phyloP scores from a whole-genome alignment of 2,329 filamentous ascomycete species.

The Calonectria pauciramosa region DNA sequence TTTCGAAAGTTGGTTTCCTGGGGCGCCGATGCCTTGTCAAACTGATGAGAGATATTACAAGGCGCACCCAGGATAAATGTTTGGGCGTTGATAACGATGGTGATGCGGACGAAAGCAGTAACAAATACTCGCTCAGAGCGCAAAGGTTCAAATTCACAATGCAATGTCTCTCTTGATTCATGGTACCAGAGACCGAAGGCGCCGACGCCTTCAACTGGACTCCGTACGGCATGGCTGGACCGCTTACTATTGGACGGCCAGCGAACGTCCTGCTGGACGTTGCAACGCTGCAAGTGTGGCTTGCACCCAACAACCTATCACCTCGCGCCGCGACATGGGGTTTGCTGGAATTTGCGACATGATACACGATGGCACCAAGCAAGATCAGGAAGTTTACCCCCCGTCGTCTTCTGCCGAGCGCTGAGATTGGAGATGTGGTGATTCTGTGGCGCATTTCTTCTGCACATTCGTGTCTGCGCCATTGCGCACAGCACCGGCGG shows the following conservation, averaged over 20 bases:
- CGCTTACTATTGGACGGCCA: background rate
- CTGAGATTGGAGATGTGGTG: background rate
- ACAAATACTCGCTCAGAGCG: background rate
- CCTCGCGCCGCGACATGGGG: background rate
- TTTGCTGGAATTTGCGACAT: background rate
- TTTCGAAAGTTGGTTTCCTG: background rate
- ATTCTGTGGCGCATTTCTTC: background rate
- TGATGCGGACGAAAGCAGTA: background rate
- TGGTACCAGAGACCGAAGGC: background rate
- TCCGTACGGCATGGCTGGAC: background rate
- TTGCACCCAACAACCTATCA: background rate
- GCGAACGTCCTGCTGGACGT: background rate
- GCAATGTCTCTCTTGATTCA: background rate
- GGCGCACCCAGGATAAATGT: background rate
- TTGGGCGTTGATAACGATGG: background rate
- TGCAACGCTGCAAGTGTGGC: background rate
- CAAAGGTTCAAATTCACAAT: no score
- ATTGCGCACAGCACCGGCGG: background rate
- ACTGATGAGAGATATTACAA: background rate
- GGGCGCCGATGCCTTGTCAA: background rate
- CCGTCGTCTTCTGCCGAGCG: background rate
- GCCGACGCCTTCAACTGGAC: background rate
- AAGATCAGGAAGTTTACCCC: background rate
- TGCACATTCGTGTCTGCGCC: background rate
- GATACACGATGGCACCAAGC: background rate